Conservation (phyloP, 2,329 filamentous ascomycete species). For the Simplicillium aogashimaense region DNA sequence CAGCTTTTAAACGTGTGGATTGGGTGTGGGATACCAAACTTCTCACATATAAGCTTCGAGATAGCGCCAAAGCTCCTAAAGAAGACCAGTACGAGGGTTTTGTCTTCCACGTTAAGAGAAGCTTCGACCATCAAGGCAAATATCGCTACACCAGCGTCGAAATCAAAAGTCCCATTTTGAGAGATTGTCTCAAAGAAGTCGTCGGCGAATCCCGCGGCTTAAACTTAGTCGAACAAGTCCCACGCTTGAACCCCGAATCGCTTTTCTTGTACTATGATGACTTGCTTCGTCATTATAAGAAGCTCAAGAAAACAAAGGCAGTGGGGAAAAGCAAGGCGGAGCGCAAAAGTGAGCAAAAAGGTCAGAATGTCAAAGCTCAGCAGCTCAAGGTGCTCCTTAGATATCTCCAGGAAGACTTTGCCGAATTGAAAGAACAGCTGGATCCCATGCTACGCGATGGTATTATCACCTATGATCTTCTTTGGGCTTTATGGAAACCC, state of each 20-base stretch:
- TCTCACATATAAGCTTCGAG: conserved; percentile 43
- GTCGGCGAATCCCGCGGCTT: conserved; percentile 38
- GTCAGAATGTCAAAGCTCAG: conserved; percentile 45
- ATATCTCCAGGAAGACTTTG: conserved; percentile 76
- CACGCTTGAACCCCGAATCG: conserved; percentile 61
- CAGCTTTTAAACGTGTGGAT: conserved; percentile 40
- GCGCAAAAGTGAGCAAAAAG: conserved; percentile 51
- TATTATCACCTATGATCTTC: conserved; percentile 77
- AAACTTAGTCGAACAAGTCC: conserved; percentile 70
- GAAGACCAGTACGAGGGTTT: conserved; percentile 63
- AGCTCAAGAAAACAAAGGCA: conserved; percentile 48
- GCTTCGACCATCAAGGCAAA: conserved; percentile 78
- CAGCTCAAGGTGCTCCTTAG: conserved; percentile 65
- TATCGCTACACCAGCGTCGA: conserved; percentile 65
- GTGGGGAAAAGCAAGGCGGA: conserved; percentile 40
- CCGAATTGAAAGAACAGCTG: conserved; percentile 64
- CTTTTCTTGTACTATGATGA: conserved; percentile 70
- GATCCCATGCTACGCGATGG: conserved; percentile 73
- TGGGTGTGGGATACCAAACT: conserved; percentile 41
- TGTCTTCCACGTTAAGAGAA: conserved; percentile 73
- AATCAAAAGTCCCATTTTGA: conserved; percentile 73
- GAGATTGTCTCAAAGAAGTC: conserved; percentile 44
- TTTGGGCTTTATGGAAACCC: conserved; percentile 86
- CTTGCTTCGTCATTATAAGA: conserved; percentile 53
- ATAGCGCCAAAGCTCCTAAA: conserved; percentile 34